phyloP scores from a whole-genome alignment of 352 stramenopile genomes.

The Globisporangium rhizosaccharum region DNA sequence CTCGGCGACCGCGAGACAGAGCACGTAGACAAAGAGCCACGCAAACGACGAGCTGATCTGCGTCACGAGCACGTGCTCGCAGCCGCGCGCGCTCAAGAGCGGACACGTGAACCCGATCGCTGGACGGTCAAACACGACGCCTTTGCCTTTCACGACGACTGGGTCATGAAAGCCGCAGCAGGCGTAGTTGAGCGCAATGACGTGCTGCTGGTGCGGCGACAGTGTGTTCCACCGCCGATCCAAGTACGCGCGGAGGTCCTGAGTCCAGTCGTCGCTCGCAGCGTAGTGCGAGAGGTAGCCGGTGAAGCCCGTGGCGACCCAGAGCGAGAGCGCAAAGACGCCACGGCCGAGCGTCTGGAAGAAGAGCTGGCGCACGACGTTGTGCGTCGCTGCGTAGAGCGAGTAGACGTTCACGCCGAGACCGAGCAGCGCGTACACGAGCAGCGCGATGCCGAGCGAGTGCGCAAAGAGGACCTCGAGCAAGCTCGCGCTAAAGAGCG shows the following conservation, averaged over 20 bases:
- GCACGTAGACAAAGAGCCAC: constrained; percentile 41
- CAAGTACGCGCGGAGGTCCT: constrained; percentile 26
- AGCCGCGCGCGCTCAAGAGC: constrained; percentile 29
- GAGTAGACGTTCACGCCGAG: constrained; percentile 35
- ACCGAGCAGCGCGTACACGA: constrained; percentile 23
- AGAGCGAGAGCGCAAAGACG: constrained; percentile 18
- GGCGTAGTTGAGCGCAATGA: constrained; percentile 33
- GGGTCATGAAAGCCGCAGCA: constrained; percentile 58
- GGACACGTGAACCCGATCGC: constrained; percentile 35
- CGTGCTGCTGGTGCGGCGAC: constrained; percentile 20
- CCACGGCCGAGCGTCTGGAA: constrained; percentile 21
- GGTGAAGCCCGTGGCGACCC: constrained; percentile 24
- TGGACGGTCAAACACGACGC: constrained; percentile 41
- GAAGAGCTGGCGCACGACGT: constrained; percentile 39
- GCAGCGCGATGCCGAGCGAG: constrained; percentile 26
- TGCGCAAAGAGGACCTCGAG: constrained; percentile 43
- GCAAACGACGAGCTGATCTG: constrained; percentile 34
- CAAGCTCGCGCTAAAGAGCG: constrained; percentile 41
- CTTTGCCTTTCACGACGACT: constrained; percentile 20
- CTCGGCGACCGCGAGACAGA: constrained; percentile 31
- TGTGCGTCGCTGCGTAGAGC: constrained; percentile 22
- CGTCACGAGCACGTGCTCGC: constrained; percentile 20
- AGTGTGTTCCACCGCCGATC: constrained; percentile 37
- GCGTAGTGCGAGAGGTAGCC: constrained; percentile 36
- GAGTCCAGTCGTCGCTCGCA: constrained; percentile 20